A percentile compares a stretch with the other conserved stretches of the same genome.
phyloP scores from a whole-genome alignment of 1,139 yeast species.

The Hyphopichia burtonii region DNA sequence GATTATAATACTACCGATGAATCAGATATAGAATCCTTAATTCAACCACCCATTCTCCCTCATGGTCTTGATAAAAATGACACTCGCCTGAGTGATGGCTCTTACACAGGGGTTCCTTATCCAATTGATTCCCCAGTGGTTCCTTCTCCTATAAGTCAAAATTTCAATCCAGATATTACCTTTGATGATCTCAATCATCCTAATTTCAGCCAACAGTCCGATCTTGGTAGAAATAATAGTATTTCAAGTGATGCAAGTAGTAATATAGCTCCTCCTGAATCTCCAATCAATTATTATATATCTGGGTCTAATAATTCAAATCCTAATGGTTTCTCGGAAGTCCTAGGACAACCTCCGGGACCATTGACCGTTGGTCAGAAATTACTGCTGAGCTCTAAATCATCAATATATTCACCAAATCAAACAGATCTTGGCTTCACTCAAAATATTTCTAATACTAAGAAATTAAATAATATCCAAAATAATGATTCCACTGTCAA shows the following conservation, averaged over 20 bases:
- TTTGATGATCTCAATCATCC: constrained; percentile 6
- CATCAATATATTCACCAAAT: constrained; percentile 1
- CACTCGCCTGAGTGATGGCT: neutral
- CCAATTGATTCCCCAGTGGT: constrained; percentile 19
- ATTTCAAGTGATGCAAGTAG: neutral
- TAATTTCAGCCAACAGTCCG: neutral
- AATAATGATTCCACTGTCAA: neutral
- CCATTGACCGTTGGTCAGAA: neutral
- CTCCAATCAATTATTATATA: neutral
- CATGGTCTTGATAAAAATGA: neutral
- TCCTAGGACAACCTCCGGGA: neutral
- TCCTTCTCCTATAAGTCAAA: constrained; percentile 12
- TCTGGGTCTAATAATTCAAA: neutral
- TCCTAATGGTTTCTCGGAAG: neutral
- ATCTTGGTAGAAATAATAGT: neutral
- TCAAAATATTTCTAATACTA: constrained; percentile 1
- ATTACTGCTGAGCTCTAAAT: neutral
- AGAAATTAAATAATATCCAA: neutral
- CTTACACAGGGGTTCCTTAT: constrained; percentile 11
- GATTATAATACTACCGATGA: constrained; percentile 1
- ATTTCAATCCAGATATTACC: constrained; percentile 1
- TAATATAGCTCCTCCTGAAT: neutral
- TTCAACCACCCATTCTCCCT: neutral
- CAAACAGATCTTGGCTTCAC: constrained; percentile 2
- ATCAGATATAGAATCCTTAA: neutral